Base-by-base conservation (phyloP, 2,329 filamentous ascomycete genomes). In the Tolypocladium tropicale region DNA sequence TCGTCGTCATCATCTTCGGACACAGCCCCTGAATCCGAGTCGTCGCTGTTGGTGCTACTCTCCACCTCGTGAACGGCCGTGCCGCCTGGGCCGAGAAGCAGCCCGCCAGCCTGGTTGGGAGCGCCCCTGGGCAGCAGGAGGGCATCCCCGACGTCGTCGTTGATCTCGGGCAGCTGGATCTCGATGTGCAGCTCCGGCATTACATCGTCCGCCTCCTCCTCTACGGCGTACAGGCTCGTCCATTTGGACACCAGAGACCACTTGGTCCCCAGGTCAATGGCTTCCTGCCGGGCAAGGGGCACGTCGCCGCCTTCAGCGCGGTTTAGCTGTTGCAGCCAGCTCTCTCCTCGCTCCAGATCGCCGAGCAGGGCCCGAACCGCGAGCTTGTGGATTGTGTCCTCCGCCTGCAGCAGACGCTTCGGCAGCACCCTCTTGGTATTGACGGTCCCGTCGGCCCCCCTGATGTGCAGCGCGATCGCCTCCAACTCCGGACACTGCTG, bases 231-330 rank as follows among this genome's bases (percentile, higher is more conserved):
- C 32, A 58, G 39, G 25, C 56, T 58, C 21, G 53, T 58, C 53
- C 54, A 58, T 28, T 51, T 54, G 5, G 56, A 58, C 6, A 53
- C 56, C 6, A 58, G 53, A 1, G 54, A 56, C 56, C 54, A 55
- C 28, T 58, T 55, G 18, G 9, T 14, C 6, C 48, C 56, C 14
- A 56, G 12, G 16, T 32, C 52, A 37, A 53, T 25, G 11, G 52
- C 52, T 32, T 53, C 37, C 30, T 46, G 52, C 10, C 37, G 37
- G 14, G 33, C 52, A 6, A 46, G 36, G 6, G 25, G 46, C 25
- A 5, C 52, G 2, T 21, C 52, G 2, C 14, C 52, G 34, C 16
- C 52, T 4, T 12, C 36, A n/a, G 18, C 6, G 7, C 50, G 32
- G 7, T 48, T 55, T 48, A 18, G 56, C 53, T 49, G 23, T 7